Evolutionary conservation across 305 asterid genomes (phyloP), one percentile per base, ranked within the genome.

Genomic region (Fraxinus xanthoxyloides): DNA sequence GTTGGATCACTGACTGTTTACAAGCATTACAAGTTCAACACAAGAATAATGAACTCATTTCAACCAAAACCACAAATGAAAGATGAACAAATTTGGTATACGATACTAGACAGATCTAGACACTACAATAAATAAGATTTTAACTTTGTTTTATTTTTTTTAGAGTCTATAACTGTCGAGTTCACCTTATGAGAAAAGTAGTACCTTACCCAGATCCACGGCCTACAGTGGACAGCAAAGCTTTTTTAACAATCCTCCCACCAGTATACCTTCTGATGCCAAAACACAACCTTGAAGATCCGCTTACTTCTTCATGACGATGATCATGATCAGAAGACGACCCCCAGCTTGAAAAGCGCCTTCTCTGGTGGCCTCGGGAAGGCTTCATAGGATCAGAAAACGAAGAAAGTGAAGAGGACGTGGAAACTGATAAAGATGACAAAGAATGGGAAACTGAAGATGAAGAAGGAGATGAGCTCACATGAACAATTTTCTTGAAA

Each of bases 121-220:
- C 67, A 19, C 0, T 21, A 7, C 31, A 59, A 59, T 59, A 59
- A 59, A 9, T 21, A 7, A 23, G 15, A 61, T 61, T 21, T 6
- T 21, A 9, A 24, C 17, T 24, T 63, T 1, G 30, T 24, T 63
- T 63, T 63, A 24, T 3, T 24, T 9, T 26, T 63, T 63, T 63
- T 23, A 63, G 0, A 23, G 8, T 26, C 12, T 6, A 19, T 23
- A 9, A 40, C 48, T 2, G 15, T 9, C 48, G 3, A 9, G 10
- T 40, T 40, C 15, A 40, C 48, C 48, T 9, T 40, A 40, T 2
- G 15, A 1, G 48, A 40, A 10, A 2, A 40, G 17, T 24, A 8
- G 2, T 63, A 63, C 34, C 72, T 63, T 63, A 63, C 12, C 77
- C 31, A 73, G 77, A 73, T 73, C 77, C 51, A 35, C 77, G 77